Evolutionary conservation across 768 basidiomycete species (phyloP).

Genomic region (Xanthoconium stramineum): DNA sequence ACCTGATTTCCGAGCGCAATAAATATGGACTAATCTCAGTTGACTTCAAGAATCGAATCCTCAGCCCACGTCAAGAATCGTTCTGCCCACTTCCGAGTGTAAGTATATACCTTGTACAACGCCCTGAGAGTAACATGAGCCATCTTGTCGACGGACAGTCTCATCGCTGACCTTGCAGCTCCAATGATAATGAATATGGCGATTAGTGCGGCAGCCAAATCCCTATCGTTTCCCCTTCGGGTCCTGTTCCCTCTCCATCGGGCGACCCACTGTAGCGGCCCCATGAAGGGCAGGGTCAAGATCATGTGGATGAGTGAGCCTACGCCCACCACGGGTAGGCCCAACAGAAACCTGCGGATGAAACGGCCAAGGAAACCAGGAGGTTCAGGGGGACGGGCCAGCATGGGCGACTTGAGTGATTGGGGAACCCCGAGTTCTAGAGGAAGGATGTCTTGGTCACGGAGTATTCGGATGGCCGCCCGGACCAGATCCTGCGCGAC

Average conservation of each 20-base stretch:
- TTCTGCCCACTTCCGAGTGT: conserved; percentile 59
- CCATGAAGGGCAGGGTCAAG: conserved; percentile 58
- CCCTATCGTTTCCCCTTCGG: conserved; percentile 51
- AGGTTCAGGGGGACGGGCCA: conserved; percentile 28
- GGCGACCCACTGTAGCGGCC: conserved; percentile 68
- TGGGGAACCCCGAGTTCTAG: conserved; percentile 20
- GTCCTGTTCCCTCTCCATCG: conserved; percentile 58
- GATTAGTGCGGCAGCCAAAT: conserved; percentile 65
- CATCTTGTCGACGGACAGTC: conserved; percentile 1
- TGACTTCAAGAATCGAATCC: conserved; percentile 78
- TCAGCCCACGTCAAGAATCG: conserved; percentile 67
- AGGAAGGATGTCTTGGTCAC: conserved; percentile 48
- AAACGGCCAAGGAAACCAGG: conserved; percentile 53
- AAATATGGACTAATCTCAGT: conserved; percentile 29
- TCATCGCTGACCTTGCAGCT: conserved; percentile 49
- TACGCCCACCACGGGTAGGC: conserved; percentile 75
- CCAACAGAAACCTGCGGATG: conserved; percentile 69
- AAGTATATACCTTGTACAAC: conserved; percentile 62
- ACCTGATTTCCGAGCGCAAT: conserved; percentile 12
- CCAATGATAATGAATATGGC: conserved; percentile 59
- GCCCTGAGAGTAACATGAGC: conserved; percentile 44
- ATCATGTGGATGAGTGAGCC: conserved; percentile 74
- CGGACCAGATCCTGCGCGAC: conserved; percentile 59
- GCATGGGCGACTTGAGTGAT: conserved; percentile 17
- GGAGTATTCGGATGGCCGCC: conserved; percentile 59